A percentile compares a stretch with the other conserved stretches of the same genome.
Conservation (phyloP, 495 filamentous ascomycete genomes). For the Hypoxylon fragiforme region DNA sequence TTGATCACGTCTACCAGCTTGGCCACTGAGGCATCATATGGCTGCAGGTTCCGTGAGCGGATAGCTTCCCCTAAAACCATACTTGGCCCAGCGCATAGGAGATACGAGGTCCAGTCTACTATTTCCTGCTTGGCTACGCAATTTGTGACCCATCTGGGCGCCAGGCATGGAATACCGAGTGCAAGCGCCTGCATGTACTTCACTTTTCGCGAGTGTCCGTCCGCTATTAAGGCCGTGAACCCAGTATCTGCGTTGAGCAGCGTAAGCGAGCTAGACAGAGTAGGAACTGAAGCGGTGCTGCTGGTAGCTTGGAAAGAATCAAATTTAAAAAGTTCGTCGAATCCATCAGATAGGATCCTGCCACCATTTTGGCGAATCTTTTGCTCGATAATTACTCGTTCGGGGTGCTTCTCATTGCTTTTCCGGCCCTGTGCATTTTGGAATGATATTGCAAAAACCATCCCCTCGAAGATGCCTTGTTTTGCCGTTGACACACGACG, state of each 20-base stretch:
- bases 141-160: slow-evolving; percentile 76
- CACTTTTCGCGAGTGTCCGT: slow-evolving; percentile 81
- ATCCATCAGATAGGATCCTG: slow-evolving; percentile 70
- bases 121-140: slow-evolving; percentile 63
- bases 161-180: slow-evolving; percentile 82
- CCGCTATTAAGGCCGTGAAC: slow-evolving; percentile 84
- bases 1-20: slow-evolving; percentile 60
- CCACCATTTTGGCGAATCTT: slow-evolving; percentile 68
- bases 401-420: slow-evolving; percentile 53
- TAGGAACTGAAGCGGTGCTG: slow-evolving; percentile 18
- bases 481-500: slow-evolving; percentile 27
- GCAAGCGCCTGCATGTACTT: slow-evolving; percentile 97
- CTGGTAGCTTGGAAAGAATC: slow-evolving; percentile 37
- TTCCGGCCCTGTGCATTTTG: slow-evolving; percentile 54
- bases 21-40: slow-evolving; percentile 60
- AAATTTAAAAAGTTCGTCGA: slow-evolving; percentile 78
- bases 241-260: slow-evolving; percentile 49
- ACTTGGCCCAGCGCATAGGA: slow-evolving; percentile 84
- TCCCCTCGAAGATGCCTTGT: slow-evolving; percentile 63
- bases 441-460: slow-evolving; percentile 81
- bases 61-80: slow-evolving; percentile 74
- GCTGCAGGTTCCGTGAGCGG: slow-evolving; percentile 67
- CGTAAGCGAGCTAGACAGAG: slow-evolving; percentile 29
- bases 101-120: slow-evolving; percentile 77
- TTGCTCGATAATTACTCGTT: slow-evolving; percentile 50